Percentiles rank a stretch among this genome's conserved stretches.
These are phyloP conservation scores for Nicotiana sylvestris DNA, from an alignment of 257 asterid species.

Conservation along the genomic window DNA sequence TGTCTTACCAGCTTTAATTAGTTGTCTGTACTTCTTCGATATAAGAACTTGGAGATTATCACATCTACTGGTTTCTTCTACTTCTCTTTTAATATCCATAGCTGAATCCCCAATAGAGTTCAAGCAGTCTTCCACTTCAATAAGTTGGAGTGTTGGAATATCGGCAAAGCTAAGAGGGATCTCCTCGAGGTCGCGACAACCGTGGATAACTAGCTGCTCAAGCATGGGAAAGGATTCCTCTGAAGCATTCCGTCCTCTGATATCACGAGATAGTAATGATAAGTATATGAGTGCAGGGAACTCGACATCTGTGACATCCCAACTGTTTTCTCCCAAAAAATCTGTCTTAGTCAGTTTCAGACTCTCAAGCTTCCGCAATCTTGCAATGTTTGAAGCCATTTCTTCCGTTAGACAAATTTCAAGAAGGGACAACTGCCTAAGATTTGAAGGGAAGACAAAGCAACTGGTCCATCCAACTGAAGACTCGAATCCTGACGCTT, in stretches of 20 bases:
- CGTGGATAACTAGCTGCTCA: not conserved
- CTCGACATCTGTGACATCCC: not conserved
- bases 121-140: not conserved
- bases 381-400: not conserved
- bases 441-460: not conserved
- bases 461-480: not conserved
- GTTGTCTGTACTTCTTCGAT: too few species aligned
- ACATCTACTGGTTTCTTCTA: not conserved
- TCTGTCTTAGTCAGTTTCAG: rapidly evolving
- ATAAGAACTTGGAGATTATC: not conserved
- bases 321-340: rapidly evolving
- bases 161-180: not conserved
- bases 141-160: not conserved
- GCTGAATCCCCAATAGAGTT: not conserved
- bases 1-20: too few species aligned
- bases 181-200: not conserved
- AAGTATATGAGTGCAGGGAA: not conserved
- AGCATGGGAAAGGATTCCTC: not conserved
- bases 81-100: not conserved
- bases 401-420: not conserved
- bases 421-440: not conserved
- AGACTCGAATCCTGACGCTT: too few species aligned
- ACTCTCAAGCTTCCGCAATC: not conserved
- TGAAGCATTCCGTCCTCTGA: not conserved
- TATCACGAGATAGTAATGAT: rapidly evolving